Conservation (phyloP, 2,329 filamentous ascomycete species). For the Penicillium sclerotigenum region DNA sequence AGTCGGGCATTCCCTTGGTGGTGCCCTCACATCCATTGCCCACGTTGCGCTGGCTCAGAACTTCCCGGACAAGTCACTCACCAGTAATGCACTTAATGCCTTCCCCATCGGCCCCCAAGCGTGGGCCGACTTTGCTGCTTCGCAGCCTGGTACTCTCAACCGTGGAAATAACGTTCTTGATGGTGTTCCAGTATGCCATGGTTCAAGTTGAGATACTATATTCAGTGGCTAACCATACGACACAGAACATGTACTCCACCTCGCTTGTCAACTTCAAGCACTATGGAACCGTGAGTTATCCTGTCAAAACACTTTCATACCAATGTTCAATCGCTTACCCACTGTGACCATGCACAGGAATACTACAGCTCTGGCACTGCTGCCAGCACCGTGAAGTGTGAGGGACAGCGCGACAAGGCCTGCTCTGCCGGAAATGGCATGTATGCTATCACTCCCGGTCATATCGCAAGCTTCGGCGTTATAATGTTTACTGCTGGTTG, state of each 20-base stretch:
- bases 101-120: constrained; percentile 32
- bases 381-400: constrained; percentile 17
- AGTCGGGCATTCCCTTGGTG: constrained; percentile 33
- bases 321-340: neutral
- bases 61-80: constrained; percentile 30
- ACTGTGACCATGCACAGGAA: constrained; percentile 14
- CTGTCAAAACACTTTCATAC: neutral
- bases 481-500: constrained; percentile 23
- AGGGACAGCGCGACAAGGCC: constrained; percentile 24
- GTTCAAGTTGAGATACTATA: neutral
- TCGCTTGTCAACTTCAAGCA: constrained; percentile 23
- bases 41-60: constrained; percentile 33
- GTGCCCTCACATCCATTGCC: constrained; percentile 32
- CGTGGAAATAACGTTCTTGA: constrained; percentile 29
- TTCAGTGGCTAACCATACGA: neutral
- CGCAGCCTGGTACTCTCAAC: constrained; percentile 25
- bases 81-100: constrained; percentile 32
- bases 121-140: constrained; percentile 25
- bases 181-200: constrained; percentile 27
- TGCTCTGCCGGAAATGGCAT: constrained; percentile 31
- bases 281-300: constrained; percentile 26
- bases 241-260: constrained; percentile 28
- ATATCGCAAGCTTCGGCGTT: constrained; percentile 27
- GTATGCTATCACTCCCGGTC: constrained; percentile 23
- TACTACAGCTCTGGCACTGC: constrained; percentile 28